Evolutionary conservation across 768 basidiomycete genomes (phyloP).

Genomic region (Phylloporus rhodoxanthus): DNA sequence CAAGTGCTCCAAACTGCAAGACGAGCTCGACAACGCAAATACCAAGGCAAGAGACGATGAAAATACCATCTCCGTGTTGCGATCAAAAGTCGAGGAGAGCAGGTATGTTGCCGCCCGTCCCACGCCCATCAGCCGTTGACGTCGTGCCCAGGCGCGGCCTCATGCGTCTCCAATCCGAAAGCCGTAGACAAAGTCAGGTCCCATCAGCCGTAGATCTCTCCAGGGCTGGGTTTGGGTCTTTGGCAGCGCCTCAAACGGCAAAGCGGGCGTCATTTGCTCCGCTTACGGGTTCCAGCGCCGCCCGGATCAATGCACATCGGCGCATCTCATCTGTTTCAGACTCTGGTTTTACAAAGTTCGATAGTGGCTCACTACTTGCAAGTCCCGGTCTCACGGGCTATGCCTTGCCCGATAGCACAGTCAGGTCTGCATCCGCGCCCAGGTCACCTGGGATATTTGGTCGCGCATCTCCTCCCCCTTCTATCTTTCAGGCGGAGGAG

Average conservation of each 20-base stretch:
- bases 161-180: slow-evolving; percentile 82
- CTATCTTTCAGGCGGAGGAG: slow-evolving; percentile 28
- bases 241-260: slow-evolving; percentile 43
- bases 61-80: slow-evolving; percentile 66
- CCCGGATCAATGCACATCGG: slow-evolving; percentile 49
- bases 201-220: slow-evolving; percentile 50
- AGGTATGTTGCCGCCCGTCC: slow-evolving; percentile 41
- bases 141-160: slow-evolving; percentile 57
- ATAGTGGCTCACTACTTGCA: slow-evolving; percentile 26
- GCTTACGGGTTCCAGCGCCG: slow-evolving; percentile 49
- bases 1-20: slow-evolving; percentile 54
- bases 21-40: slow-evolving; percentile 46
- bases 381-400: slow-evolving; percentile 34
- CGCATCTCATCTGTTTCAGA: slow-evolving; percentile 75
- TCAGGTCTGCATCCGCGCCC: slow-evolving; percentile 24
- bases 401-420: slow-evolving; percentile 29
- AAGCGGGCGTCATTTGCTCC: slow-evolving; percentile 77
- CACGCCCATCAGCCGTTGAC: slow-evolving; percentile 3
- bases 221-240: slow-evolving; percentile 38
- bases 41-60: slow-evolving; percentile 64
- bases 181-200: slow-evolving; percentile 52
- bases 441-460: slow-evolving; percentile 50
- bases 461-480: slow-evolving; percentile 41
- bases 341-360: slow-evolving; percentile 37
- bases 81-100: slow-evolving; percentile 85